phyloP scores from a whole-genome alignment of 169 alveolate species.

The Plasmodium malariae region DNA sequence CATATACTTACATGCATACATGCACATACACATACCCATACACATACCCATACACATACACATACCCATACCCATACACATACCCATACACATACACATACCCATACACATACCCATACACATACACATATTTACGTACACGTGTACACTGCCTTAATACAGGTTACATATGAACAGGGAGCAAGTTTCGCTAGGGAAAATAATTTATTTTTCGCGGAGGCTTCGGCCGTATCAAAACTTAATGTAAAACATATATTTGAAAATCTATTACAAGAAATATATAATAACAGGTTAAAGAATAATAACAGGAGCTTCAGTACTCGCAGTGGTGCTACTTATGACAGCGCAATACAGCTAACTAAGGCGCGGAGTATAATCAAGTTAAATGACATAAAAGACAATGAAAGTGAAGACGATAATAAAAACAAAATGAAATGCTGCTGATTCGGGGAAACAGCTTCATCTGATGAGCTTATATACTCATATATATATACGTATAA shows the following conservation, averaged over 20 bases:
- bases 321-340: conserved; percentile 52
- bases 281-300: conserved; percentile 75
- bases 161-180: conserved; percentile 86
- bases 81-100: not conserved
- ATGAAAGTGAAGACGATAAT: conserved; percentile 13
- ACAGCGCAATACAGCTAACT: conserved; percentile 57
- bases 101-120: not conserved
- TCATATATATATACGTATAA: not conserved
- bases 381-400: conserved; percentile 36
- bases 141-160: not conserved
- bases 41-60: no score
- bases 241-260: conserved; percentile 98
- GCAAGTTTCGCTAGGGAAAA: conserved; percentile 93
- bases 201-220: conserved; percentile 94
- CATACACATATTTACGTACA: not conserved
- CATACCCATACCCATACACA: no score
- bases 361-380: conserved; percentile 44
- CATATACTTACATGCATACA: not conserved
- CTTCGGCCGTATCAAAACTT: conserved; percentile 96
- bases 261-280: conserved; percentile 92
- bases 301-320: conserved; percentile 38
- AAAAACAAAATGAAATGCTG: conserved; percentile 19
- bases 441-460: not conserved
- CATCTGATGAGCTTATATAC: not conserved
- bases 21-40: no score